A percentile compares a stretch with the other conserved stretches of the same genome.
Evolutionary conservation across 495 filamentous ascomycete species (phyloP).

Genomic region (Entonaema liquescens): DNA sequence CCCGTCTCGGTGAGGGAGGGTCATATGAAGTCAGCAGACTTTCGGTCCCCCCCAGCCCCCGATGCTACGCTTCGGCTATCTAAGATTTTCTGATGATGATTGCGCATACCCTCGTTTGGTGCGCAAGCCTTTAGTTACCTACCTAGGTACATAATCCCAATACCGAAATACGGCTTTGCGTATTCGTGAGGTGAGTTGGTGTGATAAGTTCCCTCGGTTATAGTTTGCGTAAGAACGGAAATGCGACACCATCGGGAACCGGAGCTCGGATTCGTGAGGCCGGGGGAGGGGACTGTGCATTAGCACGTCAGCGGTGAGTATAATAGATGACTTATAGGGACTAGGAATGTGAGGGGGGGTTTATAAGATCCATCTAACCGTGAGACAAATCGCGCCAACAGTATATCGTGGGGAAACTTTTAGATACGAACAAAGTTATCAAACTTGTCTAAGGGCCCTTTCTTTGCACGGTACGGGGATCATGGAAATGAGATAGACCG

Average conservation of each 20-base stretch:
- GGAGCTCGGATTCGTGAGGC: not conserved
- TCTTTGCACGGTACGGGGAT: not conserved
- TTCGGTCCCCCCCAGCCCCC: not conserved
- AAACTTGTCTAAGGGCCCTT: too few relatives aligned
- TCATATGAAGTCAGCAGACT: not conserved
- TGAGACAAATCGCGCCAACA: not conserved
- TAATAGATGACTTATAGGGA: not conserved
- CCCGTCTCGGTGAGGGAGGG: not conserved
- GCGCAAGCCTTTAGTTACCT: not conserved
- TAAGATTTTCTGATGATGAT: not conserved
- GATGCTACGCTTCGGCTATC: not conserved
- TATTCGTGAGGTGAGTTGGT: too few relatives aligned
- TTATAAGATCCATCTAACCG: constrained; percentile 1
- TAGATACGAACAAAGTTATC: not conserved
- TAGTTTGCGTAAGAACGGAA: too few relatives aligned
- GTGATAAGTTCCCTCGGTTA: too few relatives aligned
- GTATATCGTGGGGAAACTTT: not conserved
- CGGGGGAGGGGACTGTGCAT: not conserved
- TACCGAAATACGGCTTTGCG: too few relatives aligned
- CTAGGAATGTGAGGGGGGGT: constrained; percentile 1
- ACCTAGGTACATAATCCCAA: too few relatives aligned
- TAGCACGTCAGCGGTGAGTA: not conserved
- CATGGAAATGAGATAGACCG: not conserved
- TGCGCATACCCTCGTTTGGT: not conserved
- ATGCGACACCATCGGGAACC: not conserved